These are phyloP conservation scores for Blastosporella zonata DNA, from an alignment of 1,284 basidiomycete genomes.

Conservation along the genomic window DNA sequence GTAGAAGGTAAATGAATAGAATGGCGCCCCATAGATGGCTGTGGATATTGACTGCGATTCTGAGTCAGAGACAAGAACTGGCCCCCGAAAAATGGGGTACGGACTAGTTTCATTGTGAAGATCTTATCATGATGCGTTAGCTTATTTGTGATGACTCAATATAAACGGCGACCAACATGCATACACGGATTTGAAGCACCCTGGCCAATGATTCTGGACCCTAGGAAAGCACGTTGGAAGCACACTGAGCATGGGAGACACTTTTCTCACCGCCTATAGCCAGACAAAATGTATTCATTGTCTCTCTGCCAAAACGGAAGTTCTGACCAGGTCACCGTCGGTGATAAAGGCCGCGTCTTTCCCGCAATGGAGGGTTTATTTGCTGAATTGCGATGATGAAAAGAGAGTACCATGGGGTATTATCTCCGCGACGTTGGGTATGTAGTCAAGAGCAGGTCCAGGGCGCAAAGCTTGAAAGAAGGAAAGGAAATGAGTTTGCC, in stretches of 20 bases:
- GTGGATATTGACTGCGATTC: constrained; percentile 80
- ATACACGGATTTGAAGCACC: constrained; percentile 67
- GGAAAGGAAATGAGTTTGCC: not conserved
- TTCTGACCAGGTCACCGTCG: constrained; percentile 59
- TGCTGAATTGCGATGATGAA: constrained; percentile 4
- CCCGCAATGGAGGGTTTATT: not conserved
- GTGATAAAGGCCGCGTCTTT: constrained; percentile 5
- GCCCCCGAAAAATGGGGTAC: constrained; percentile 7
- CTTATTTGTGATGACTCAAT: constrained; percentile 15
- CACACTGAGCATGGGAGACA: too few relatives aligned
- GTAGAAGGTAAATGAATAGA: constrained; percentile 63
- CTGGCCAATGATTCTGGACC: constrained; percentile 59
- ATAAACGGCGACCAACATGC: constrained; percentile 55
- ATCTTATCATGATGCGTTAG: constrained; percentile 41
- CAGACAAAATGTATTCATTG: constrained; percentile 71
- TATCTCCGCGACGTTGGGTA: not conserved
- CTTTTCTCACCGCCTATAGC: constrained; percentile 63
- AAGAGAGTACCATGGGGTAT: constrained; percentile 1
- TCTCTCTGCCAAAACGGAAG: constrained; percentile 70
- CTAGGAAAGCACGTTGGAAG: constrained; percentile 32
- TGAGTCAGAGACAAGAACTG: constrained; percentile 3
- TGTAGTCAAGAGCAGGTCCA: constrained; percentile 6
- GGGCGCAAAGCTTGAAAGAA: not conserved
- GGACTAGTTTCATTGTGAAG: constrained; percentile 82
- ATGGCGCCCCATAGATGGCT: constrained; percentile 78